These are phyloP conservation scores for Euphorbia tirucalli DNA, from an alignment of 345 rosid species.

Conservation along the genomic window DNA sequence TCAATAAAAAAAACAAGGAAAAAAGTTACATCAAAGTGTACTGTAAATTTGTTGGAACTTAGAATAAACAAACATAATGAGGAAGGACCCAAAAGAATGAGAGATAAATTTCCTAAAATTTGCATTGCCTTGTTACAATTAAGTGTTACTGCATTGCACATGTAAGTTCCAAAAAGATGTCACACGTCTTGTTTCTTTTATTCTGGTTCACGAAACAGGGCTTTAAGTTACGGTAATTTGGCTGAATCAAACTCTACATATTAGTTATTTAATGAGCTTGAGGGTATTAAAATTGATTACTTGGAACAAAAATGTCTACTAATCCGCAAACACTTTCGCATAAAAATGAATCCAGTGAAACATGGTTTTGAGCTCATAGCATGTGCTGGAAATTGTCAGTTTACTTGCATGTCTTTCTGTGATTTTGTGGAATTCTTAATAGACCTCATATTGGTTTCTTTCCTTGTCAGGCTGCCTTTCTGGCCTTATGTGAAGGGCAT, in stretches of 20 bases:
- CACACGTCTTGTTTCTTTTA: background rate
- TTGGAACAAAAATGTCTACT: background rate
- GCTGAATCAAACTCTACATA: background rate
- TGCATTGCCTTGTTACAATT: background rate
- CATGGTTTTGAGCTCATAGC: background rate
- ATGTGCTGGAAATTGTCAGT: background rate
- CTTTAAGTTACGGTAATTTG: background rate
- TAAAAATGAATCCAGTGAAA: background rate
- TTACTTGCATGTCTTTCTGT: background rate
- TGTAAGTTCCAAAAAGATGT: background rate
- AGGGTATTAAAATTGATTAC: background rate
- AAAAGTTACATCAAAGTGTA: too few species aligned
- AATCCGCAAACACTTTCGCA: background rate
- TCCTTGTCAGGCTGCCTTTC: slow-evolving; percentile 29
- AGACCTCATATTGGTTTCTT: background rate
- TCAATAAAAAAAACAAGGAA: too few species aligned
- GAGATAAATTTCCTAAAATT: too few species aligned
- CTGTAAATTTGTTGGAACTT: too few species aligned
- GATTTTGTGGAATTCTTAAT: background rate
- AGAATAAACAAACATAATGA: background rate
- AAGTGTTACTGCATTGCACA: background rate
- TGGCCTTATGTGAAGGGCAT: slow-evolving; percentile 39
- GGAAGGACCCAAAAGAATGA: background rate
- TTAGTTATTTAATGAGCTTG: background rate
- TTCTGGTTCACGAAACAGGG: background rate